These are phyloP conservation scores for Protomyces lactucae-debilis DNA, from an alignment of 1,139 yeast species.

Conservation along the genomic window DNA sequence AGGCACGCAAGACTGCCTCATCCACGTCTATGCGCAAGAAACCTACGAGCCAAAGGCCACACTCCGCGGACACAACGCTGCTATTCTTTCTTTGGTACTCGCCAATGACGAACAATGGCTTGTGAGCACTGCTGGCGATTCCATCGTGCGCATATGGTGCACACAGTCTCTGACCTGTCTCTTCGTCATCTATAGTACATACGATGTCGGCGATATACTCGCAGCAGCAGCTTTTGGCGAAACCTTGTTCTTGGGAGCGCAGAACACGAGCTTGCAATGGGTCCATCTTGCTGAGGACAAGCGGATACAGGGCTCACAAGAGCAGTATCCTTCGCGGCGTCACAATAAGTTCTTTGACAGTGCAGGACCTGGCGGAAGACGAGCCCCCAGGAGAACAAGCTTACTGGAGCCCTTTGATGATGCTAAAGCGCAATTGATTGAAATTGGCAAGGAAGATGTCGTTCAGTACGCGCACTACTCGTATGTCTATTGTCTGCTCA, in stretches of 20 bases:
- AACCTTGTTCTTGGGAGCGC: constrained; percentile 79
- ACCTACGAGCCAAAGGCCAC: constrained; percentile 52
- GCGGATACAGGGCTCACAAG: constrained; percentile 28
- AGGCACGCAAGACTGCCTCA: constrained; percentile 90
- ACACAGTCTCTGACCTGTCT: constrained; percentile 43
- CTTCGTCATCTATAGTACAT: constrained; percentile 71
- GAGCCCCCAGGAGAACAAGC: constrained; percentile 1
- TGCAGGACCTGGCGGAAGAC: constrained; percentile 68
- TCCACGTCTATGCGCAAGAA: constrained; percentile 53
- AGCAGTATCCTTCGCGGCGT: constrained; percentile 46
- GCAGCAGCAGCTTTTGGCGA: constrained; percentile 57
- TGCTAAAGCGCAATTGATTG: constrained; percentile 46
- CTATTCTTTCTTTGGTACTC: constrained; percentile 64
- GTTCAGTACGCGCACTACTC: constrained; percentile 87
- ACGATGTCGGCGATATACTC: constrained; percentile 91
- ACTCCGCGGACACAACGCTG: constrained; percentile 58
- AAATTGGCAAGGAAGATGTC: constrained; percentile 61
- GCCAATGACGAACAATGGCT: constrained; percentile 57
- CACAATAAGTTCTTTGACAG: constrained; percentile 89
- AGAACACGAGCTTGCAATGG: constrained; percentile 83
- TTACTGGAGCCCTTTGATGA: neutral
- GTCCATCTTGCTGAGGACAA: constrained; percentile 41
- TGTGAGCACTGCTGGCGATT: constrained; percentile 86
- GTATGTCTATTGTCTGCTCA: constrained; percentile 49
- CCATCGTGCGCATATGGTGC: constrained; percentile 81